Percentiles rank a stretch among this genome's conserved stretches.
phyloP scores from a whole-genome alignment of 352 stramenopile genomes.

The Phytophthora quininea region DNA sequence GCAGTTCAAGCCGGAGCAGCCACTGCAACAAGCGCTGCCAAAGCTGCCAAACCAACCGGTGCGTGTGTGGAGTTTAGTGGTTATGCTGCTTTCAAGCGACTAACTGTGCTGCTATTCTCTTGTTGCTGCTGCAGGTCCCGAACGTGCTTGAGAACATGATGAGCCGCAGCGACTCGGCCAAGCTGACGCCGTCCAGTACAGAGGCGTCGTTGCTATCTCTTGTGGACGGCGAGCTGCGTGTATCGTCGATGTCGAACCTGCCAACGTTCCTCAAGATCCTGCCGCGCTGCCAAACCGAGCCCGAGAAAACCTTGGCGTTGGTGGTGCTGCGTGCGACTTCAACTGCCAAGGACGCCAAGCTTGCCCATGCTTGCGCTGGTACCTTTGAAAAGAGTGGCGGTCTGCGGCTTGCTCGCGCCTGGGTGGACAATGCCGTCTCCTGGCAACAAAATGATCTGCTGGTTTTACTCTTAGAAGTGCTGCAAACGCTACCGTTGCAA shows the following conservation, averaged over 20 bases:
- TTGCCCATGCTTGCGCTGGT: constrained; percentile 58
- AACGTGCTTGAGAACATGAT: constrained; percentile 47
- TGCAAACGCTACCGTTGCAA: constrained; percentile 82
- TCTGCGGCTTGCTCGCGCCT: constrained; percentile 75
- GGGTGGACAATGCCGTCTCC: constrained; percentile 78
- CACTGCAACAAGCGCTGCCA: constrained; percentile 16
- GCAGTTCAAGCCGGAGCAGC: constrained; percentile 33
- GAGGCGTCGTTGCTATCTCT: constrained; percentile 61
- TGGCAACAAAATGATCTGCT: constrained; percentile 85
- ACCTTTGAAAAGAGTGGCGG: constrained; percentile 79
- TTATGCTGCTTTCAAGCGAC: constrained; percentile 2
- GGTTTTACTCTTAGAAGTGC: constrained; percentile 79
- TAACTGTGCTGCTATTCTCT: constrained; percentile 5
- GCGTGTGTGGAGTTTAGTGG: constrained; percentile 8
- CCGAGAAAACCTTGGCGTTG: constrained; percentile 72
- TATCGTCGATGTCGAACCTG: constrained; percentile 57
- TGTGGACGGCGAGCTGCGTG: constrained; percentile 59
- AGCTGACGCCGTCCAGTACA: constrained; percentile 33
- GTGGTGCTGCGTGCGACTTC: constrained; percentile 75
- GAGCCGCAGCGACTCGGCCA: constrained; percentile 30
- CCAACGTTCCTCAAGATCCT: constrained; percentile 68
- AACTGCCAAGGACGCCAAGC: constrained; percentile 55
- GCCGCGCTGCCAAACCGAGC: constrained; percentile 64
- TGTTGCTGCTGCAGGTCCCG: constrained; percentile 23
- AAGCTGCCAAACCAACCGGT: constrained; percentile 32